A percentile compares a stretch with the other conserved stretches of the same genome.
These are phyloP conservation scores for Afroboletus lepidellus DNA, from an alignment of 1,284 basidiomycete species.

Conservation along the genomic window DNA sequence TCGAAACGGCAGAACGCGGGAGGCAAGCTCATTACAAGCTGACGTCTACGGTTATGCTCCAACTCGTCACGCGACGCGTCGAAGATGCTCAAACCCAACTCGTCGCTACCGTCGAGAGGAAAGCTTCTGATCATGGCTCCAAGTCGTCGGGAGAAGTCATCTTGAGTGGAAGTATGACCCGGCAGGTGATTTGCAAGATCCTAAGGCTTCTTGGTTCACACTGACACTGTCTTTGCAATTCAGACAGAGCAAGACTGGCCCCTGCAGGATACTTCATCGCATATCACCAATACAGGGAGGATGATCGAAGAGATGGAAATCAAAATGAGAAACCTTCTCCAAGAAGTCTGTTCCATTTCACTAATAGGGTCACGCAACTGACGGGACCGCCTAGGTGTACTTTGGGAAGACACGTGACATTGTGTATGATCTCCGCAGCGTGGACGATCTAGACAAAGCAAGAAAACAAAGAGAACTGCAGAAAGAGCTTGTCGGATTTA, in stretches of 20 bases:
- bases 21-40: slow-evolving; percentile 95
- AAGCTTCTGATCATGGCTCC: slow-evolving; percentile 41
- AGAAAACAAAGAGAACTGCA: slow-evolving; percentile 83
- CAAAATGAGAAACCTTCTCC: slow-evolving; percentile 94
- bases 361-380: slow-evolving; percentile 4
- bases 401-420: slow-evolving; percentile 98
- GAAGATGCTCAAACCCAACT: slow-evolving; percentile 40
- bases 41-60: slow-evolving; percentile 97
- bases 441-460: slow-evolving; percentile 84
- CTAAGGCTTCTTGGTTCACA: slow-evolving; percentile 9
- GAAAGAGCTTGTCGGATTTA: slow-evolving; percentile 91
- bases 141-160: slow-evolving; percentile 76
- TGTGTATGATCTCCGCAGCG: slow-evolving; percentile 85
- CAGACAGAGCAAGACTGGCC: slow-evolving; percentile 85
- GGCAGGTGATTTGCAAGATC: slow-evolving; percentile 65
- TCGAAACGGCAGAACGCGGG: slow-evolving; percentile 89
- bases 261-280: slow-evolving; percentile 74
- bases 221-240: slow-evolving; percentile 10
- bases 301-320: slow-evolving; percentile 99
- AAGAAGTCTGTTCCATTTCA: slow-evolving; percentile 56
- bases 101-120: slow-evolving; percentile 30
- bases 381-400: slow-evolving; percentile 67
- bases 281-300: slow-evolving; percentile 89
- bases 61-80: slow-evolving; percentile 66
- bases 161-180: slow-evolving; percentile 94